These are phyloP conservation scores for Colletotrichum higginsianum DNA, from an alignment of 2,329 filamentous ascomycete species.

Conservation along the genomic window DNA sequence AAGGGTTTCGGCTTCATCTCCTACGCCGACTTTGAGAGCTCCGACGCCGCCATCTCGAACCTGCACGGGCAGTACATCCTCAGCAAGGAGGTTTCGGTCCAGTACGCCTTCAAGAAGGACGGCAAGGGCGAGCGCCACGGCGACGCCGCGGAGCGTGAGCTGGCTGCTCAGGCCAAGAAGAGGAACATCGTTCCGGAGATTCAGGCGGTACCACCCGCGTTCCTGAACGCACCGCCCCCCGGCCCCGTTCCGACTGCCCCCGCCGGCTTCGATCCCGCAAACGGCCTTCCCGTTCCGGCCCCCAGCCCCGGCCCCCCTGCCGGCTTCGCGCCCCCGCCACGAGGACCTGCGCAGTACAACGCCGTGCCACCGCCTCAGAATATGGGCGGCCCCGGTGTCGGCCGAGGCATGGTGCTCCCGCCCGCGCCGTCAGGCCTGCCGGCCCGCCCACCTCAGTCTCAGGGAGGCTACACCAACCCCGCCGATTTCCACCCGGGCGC, in stretches of 20 bases:
- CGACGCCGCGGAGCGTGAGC: conserved; percentile 91
- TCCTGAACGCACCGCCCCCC: conserved; percentile 63
- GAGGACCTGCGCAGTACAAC: conserved; percentile 55
- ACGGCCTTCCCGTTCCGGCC: conserved; percentile 46
- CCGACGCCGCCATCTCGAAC: conserved; percentile 90
- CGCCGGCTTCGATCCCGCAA: conserved; percentile 54
- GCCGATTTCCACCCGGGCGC: conserved; percentile 63
- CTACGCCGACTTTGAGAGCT: conserved; percentile 93
- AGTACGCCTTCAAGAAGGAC: conserved; percentile 99
- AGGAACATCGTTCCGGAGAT: conserved; percentile 91
- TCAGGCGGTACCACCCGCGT: conserved; percentile 81
- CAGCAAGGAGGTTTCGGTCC: conserved; percentile 96
- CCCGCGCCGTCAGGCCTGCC: conserved; percentile 66
- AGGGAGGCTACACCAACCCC: conserved; percentile 61
- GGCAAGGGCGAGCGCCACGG: conserved; percentile 97
- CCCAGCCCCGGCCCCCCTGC: conserved; percentile 48
- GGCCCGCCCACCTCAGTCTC: conserved; percentile 64
- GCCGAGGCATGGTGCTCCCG: conserved; percentile 56
- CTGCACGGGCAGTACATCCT: conserved; percentile 98
- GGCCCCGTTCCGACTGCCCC: conserved; percentile 44
- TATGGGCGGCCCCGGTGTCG: conserved; percentile 35
- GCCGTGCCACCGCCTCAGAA: conserved; percentile 35
- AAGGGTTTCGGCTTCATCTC: conserved; percentile 98
- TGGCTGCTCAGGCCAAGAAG: conserved; percentile 93
- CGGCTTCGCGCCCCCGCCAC: conserved; percentile 55